Evolutionary conservation across 371 early-diverging fungal species (phyloP).

Genomic region (Mucor ambiguus): DNA sequence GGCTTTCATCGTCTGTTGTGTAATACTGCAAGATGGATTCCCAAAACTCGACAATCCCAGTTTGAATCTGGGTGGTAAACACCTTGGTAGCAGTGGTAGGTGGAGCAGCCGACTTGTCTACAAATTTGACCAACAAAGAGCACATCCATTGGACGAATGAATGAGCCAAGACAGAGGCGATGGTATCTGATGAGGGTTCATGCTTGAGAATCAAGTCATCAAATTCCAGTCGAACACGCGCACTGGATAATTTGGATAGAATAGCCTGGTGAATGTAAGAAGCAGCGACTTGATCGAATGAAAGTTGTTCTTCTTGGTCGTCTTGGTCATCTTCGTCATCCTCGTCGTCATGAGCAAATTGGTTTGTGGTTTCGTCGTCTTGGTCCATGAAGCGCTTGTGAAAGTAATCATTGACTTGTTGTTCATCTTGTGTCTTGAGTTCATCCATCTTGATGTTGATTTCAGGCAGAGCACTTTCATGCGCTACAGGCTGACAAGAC

Average conservation of each 20-base stretch:
- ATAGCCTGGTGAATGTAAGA: slow-evolving; percentile 62
- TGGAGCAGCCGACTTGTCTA: slow-evolving; percentile 7
- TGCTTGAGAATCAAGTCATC: slow-evolving; percentile 63
- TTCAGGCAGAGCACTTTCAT: slow-evolving; percentile 21
- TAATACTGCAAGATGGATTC: slow-evolving; percentile 41
- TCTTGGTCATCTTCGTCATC: slow-evolving; percentile 30
- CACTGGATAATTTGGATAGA: slow-evolving; percentile 54
- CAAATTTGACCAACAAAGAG: slow-evolving; percentile 7
- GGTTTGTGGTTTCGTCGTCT: background rate
- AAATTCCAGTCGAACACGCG: slow-evolving; percentile 56
- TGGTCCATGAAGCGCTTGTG: slow-evolving; percentile 11
- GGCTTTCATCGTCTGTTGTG: slow-evolving; percentile 32
- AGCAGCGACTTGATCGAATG: slow-evolving; percentile 50
- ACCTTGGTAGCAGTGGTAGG: slow-evolving; percentile 12
- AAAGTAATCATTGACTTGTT: slow-evolving; percentile 12
- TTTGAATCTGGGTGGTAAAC: slow-evolving; percentile 28
- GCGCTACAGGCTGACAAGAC: slow-evolving; percentile 12
- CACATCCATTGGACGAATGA: slow-evolving; percentile 45
- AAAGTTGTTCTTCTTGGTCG: slow-evolving; percentile 20
- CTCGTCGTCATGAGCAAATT: background rate
- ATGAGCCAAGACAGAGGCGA: slow-evolving; percentile 41
- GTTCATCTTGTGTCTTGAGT: slow-evolving; percentile 8
- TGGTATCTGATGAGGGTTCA: slow-evolving; percentile 47
- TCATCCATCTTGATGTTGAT: slow-evolving; percentile 12
- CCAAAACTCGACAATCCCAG: slow-evolving; percentile 44